Percentiles rank a stretch among this genome's conserved stretches.
Conservation (phyloP, 1,284 basidiomycete species). For the Exobasidium cylindrosporum region DNA sequence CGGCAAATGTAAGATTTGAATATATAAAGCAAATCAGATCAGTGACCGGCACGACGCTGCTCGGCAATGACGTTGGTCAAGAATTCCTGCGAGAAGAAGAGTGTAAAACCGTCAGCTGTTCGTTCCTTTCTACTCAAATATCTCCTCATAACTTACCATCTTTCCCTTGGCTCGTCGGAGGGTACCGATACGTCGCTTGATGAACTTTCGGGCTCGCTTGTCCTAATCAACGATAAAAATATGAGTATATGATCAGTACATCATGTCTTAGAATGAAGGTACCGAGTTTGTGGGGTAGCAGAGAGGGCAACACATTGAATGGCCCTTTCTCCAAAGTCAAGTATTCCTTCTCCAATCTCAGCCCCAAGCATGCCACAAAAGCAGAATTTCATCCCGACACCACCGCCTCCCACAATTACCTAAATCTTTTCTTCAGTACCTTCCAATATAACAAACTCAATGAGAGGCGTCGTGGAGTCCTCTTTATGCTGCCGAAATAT, state of each 20-base stretch:
- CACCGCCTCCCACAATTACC: not conserved
- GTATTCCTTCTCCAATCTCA: not conserved
- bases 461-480: no score
- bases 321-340: no score
- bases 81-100: constrained; percentile 22
- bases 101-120: no score
- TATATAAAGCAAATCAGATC: constrained; percentile 16
- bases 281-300: no score
- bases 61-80: constrained; percentile 52
- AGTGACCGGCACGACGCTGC: constrained; percentile 52
- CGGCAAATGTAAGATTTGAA: no score
- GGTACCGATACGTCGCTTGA: constrained; percentile 53
- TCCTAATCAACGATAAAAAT: constrained; percentile 23
- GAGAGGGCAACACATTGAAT: no score
- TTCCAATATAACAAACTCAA: no score
- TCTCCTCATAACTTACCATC: constrained; percentile 22
- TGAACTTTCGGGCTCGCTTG: constrained; percentile 55
- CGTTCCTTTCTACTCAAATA: not conserved
- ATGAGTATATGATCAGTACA: no score
- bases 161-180: constrained; percentile 51
- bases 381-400: not conserved
- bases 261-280: no score
- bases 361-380: not conserved
- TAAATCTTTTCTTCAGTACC: no score
- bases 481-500: no score